These are phyloP conservation scores for Penicillium brevicompactum DNA, from an alignment of 2,329 filamentous ascomycete genomes.

Conservation along the genomic window DNA sequence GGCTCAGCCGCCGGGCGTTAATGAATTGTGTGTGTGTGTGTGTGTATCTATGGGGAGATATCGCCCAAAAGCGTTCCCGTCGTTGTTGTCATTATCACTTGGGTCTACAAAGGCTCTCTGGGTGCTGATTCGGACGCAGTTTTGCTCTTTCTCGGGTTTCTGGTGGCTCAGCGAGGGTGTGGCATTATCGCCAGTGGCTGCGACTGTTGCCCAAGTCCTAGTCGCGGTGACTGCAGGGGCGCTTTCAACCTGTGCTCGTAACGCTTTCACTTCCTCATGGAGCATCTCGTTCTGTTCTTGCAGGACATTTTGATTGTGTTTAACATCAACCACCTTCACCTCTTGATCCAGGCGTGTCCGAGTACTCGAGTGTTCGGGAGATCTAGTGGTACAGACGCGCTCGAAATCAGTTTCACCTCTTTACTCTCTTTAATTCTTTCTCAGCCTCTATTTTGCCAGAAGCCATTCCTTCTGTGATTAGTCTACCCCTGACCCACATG, in stretches of 20 bases:
- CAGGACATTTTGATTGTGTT: too few relatives aligned
- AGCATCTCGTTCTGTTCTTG: too few relatives aligned
- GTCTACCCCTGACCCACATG: conserved; percentile 1
- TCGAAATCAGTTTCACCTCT: neutral
- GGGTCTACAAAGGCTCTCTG: conserved; percentile 3
- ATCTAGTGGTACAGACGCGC: too few relatives aligned
- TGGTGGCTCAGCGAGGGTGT: neutral
- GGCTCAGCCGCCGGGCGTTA: conserved; percentile 28
- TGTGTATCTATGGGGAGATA: conserved; percentile 9
- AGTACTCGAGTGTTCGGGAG: too few relatives aligned
- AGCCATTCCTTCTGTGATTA: neutral
- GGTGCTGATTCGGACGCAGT: conserved; percentile 17
- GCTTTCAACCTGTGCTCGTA: too few relatives aligned
- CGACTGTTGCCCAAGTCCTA: neutral
- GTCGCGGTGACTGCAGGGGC: too few relatives aligned
- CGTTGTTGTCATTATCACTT: conserved; percentile 1
- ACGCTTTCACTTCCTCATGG: too few relatives aligned
- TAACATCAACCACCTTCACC: too few relatives aligned
- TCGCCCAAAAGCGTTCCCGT: conserved; percentile 8
- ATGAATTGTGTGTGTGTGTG: conserved; percentile 23
- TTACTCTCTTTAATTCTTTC: neutral
- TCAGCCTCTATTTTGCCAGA: neutral
- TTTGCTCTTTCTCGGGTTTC: conserved; percentile 13
- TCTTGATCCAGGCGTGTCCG: too few relatives aligned
- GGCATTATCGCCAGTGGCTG: neutral